Conservation (phyloP, 1,139 yeast genomes). For the Nematodospora anomalae region DNA sequence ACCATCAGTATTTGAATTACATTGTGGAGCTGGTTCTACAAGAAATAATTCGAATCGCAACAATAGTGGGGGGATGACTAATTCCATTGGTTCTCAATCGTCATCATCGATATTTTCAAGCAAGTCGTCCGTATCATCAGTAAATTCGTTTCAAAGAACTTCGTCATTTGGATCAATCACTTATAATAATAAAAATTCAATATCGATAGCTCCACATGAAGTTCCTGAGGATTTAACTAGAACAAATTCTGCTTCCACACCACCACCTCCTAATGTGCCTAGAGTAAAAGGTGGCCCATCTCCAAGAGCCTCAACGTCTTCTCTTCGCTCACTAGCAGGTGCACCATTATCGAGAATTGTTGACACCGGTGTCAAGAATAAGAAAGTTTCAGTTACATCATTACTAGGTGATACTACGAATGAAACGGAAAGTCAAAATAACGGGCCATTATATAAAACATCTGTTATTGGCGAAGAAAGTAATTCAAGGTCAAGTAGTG, state of each 20-base stretch:
- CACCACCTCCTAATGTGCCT: slow-evolving; percentile 4
- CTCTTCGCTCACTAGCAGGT: slow-evolving; percentile 13
- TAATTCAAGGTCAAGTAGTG: slow-evolving; percentile 10
- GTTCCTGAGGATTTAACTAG: slow-evolving; percentile 3
- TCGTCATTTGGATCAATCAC: slow-evolving; percentile 23
- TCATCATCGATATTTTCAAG: slow-evolving; percentile 38
- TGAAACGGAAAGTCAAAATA: neutral
- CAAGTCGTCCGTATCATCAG: slow-evolving; percentile 33
- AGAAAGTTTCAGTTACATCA: slow-evolving; percentile 34
- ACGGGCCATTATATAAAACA: slow-evolving; percentile 26
- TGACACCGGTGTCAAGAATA: slow-evolving; percentile 13
- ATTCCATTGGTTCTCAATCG: slow-evolving; percentile 32
- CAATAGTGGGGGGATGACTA: slow-evolving; percentile 9
- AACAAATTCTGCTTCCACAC: slow-evolving; percentile 9
- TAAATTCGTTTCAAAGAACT: slow-evolving; percentile 30
- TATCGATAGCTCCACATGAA: slow-evolving; percentile 31
- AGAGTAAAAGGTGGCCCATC: neutral
- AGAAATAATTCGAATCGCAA: neutral
- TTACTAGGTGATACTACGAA: slow-evolving; percentile 24
- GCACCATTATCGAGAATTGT: slow-evolving; percentile 17
- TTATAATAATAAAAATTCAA: slow-evolving; percentile 18
- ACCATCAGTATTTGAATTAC: slow-evolving; percentile 46
- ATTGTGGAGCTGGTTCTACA: slow-evolving; percentile 18
- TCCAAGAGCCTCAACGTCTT: slow-evolving; percentile 1
- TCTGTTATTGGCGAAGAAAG: slow-evolving; percentile 15